phyloP scores from a whole-genome alignment of 306 rosid species.

The Senna siamea region DNA sequence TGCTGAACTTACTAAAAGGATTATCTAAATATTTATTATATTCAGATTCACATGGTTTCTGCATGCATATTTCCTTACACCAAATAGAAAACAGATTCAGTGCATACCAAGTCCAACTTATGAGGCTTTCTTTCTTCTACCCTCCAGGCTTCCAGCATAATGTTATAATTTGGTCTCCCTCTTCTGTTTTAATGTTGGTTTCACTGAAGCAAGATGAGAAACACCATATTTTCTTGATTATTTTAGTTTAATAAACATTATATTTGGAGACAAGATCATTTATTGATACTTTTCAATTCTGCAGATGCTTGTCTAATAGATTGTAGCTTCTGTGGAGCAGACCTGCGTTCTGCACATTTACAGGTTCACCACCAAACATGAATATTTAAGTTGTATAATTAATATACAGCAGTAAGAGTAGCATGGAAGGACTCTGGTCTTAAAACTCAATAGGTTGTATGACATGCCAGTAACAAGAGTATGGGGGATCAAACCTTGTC shows the following conservation, averaged over 20 bases:
- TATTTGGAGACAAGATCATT: conserved; percentile 27
- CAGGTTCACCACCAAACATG: conserved; percentile 61
- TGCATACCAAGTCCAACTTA: conserved; percentile 24
- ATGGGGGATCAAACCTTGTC: neutral
- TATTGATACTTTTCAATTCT: conserved; percentile 33
- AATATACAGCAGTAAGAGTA: neutral
- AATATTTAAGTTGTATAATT: conserved; percentile 19
- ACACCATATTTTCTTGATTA: neutral
- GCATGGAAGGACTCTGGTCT: neutral
- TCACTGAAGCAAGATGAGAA: conserved; percentile 2
- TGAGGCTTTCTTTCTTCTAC: conserved; percentile 2
- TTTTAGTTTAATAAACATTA: conserved; percentile 3
- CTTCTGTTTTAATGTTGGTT: conserved; percentile 16
- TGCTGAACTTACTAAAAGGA: conserved; percentile 20
- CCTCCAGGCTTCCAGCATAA: conserved; percentile 12
- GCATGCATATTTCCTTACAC: conserved; percentile 24
- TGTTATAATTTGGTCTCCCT: conserved; percentile 36
- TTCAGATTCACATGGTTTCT: neutral
- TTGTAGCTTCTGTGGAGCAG: conserved; percentile 94
- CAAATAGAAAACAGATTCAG: conserved; percentile 24
- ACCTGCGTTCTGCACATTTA: conserved; percentile 89
- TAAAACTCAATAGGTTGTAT: neutral
- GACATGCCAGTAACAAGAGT: neutral
- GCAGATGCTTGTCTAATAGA: conserved; percentile 87
- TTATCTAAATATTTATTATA: neutral